Conservation (phyloP, 2,329 filamentous ascomycete genomes). For the Cercospora berteroae region DNA sequence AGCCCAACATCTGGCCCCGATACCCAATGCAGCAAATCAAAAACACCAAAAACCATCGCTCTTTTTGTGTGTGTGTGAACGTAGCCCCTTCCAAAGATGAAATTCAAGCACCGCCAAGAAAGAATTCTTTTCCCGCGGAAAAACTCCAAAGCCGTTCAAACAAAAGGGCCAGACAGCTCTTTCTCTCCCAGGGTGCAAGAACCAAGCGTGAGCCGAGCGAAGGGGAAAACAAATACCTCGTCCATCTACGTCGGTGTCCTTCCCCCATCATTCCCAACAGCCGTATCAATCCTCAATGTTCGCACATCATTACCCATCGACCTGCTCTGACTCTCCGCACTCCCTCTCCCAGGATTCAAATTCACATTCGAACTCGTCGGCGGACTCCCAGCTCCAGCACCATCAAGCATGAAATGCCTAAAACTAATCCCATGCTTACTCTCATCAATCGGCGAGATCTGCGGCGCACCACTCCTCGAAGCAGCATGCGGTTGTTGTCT, state of each 20-base stretch:
- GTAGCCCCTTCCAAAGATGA: neutral
- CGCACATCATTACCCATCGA: slow-evolving; percentile 17
- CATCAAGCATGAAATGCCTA: slow-evolving; percentile 33
- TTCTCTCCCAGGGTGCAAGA: neutral
- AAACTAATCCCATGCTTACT: slow-evolving; percentile 27
- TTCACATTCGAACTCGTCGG: neutral
- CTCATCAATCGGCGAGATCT: slow-evolving; percentile 13
- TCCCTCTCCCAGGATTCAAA: neutral
- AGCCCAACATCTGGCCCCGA: no score
- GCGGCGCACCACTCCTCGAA: slow-evolving; percentile 8
- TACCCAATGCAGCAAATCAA: neutral
- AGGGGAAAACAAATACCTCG: no score
- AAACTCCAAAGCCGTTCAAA: no score
- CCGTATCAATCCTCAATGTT: slow-evolving; percentile 19
- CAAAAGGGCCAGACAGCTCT: no score
- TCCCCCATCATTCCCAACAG: slow-evolving; percentile 23
- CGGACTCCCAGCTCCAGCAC: slow-evolving; percentile 11
- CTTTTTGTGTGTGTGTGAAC: neutral
- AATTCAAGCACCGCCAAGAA: neutral
- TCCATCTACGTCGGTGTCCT: slow-evolving; percentile 30
- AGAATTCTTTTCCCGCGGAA: no score
- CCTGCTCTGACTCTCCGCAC: slow-evolving; percentile 7
- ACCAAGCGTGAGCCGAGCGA: neutral
- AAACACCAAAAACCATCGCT: neutral
- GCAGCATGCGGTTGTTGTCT: slow-evolving; percentile 1